These are phyloP conservation scores for Parafenestella ontariensis DNA, from an alignment of 2,329 filamentous ascomycete genomes.

Conservation along the genomic window DNA sequence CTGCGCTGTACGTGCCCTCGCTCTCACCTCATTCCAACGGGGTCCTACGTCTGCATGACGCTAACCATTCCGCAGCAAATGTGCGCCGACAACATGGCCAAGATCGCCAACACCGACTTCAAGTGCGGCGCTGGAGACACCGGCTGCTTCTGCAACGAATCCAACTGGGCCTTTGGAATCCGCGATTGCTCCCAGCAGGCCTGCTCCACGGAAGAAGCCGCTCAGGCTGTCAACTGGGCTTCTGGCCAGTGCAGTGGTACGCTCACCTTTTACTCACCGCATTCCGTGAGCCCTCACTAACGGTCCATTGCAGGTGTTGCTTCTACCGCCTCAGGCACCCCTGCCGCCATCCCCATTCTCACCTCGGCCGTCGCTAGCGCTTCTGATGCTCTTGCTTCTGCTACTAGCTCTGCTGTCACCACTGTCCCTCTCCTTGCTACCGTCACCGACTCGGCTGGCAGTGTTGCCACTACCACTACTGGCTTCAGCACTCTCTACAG, in stretches of 20 bases:
- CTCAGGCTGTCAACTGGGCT: conserved; percentile 44
- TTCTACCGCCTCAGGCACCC: conserved; percentile 16
- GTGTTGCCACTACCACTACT: conserved; percentile 29
- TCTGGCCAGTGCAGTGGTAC: conserved; percentile 42
- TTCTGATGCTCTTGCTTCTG: conserved; percentile 3
- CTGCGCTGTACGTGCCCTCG: conserved; percentile 46
- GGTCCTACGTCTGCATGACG: background rate
- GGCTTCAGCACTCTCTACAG: conserved; percentile 32
- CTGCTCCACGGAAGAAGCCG: conserved; percentile 41
- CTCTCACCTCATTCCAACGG: background rate
- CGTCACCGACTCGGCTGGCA: conserved; percentile 28
- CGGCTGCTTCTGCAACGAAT: conserved; percentile 54
- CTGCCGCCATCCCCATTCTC: conserved; percentile 22
- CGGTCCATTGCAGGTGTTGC: conserved; percentile 4
- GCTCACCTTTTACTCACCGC: conserved; percentile 15
- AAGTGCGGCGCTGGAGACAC: conserved; percentile 50
- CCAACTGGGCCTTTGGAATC: conserved; percentile 55
- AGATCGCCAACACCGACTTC: conserved; percentile 47
- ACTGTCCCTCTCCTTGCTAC: conserved; percentile 25
- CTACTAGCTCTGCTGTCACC: background rate
- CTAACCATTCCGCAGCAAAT: conserved; percentile 35
- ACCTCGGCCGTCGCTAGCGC: conserved; percentile 17
- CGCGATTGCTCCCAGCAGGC: conserved; percentile 57
- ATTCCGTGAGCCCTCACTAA: conserved; percentile 5
- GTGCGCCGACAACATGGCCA: conserved; percentile 57